Conservation (phyloP, 2,329 filamentous ascomycete species). For the Penicillium decumbens region DNA sequence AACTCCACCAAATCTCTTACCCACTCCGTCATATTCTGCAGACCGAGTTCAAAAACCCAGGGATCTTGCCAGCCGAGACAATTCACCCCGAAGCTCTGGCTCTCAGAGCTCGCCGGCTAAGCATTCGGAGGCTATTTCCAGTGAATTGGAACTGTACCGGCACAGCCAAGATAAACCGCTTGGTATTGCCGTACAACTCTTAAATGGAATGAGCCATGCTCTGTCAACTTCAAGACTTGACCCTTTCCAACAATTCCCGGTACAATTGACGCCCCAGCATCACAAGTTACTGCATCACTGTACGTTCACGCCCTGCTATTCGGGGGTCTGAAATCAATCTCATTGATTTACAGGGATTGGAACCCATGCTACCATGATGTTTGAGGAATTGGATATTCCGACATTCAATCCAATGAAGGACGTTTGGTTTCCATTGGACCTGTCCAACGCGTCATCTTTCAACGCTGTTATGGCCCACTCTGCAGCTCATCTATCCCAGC, state of each 20-base stretch:
- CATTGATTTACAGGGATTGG: slow-evolving; percentile 24
- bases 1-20: not conserved
- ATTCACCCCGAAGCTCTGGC: not conserved
- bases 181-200: slow-evolving; percentile 15
- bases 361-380: slow-evolving; percentile 33
- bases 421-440: slow-evolving; percentile 40
- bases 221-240: slow-evolving; percentile 29
- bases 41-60: not conserved
- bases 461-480: slow-evolving; percentile 43
- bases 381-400: slow-evolving; percentile 23
- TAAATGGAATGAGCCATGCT: slow-evolving; percentile 28
- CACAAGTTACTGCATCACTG: slow-evolving; percentile 39
- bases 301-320: slow-evolving; percentile 13
- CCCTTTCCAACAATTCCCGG: slow-evolving; percentile 36
- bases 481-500: slow-evolving; percentile 37
- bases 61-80: not conserved
- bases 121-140: not conserved
- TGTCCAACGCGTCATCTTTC: slow-evolving; percentile 42
- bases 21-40: not conserved
- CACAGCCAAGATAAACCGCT: not conserved
- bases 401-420: slow-evolving; percentile 40
- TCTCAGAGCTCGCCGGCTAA: not conserved
- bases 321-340: not conserved
- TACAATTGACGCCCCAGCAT: slow-evolving; percentile 32
- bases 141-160: not conserved